Percentiles rank a stretch among this genome's conserved stretches.
phyloP scores from a whole-genome alignment of 352 stramenopile species.

The Globisporangium echinulatum region DNA sequence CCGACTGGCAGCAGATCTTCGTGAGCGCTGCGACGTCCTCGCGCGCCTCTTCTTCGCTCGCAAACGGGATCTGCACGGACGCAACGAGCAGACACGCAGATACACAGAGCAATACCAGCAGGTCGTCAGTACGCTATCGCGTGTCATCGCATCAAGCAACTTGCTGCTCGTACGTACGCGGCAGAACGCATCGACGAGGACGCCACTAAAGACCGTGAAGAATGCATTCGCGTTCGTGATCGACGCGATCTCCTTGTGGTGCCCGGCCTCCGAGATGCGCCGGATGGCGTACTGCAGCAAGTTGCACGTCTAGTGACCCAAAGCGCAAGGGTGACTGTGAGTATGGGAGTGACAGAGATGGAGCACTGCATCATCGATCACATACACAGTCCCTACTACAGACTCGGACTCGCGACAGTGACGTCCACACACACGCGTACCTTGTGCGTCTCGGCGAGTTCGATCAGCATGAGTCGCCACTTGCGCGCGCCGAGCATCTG shows the following conservation, averaged over 20 bases:
- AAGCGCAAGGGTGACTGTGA: not conserved
- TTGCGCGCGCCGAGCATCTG: conserved; percentile 79
- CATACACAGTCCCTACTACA: not conserved
- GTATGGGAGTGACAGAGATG: not conserved
- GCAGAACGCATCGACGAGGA: conserved; percentile 70
- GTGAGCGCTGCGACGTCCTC: conserved; percentile 68
- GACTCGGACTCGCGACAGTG: not conserved
- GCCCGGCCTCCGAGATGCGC: conserved; percentile 75
- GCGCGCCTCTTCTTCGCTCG: conserved; percentile 68
- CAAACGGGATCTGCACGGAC: conserved; percentile 60
- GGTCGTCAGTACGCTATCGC: not conserved
- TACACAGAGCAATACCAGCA: not conserved
- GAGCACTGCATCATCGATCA: not conserved
- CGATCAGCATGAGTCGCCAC: conserved; percentile 82
- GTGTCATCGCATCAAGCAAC: too few species aligned
- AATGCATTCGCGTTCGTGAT: conserved; percentile 81
- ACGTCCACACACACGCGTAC: conserved; percentile 18
- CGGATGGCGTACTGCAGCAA: conserved; percentile 83
- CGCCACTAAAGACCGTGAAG: conserved; percentile 81
- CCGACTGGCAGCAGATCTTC: conserved; percentile 82
- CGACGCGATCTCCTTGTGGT: conserved; percentile 86
- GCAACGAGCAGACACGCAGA: not conserved
- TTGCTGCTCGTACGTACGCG: conserved; percentile 26
- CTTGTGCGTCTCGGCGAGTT: conserved; percentile 81
- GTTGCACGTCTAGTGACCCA: conserved; percentile 48